Evolutionary conservation across 169 alveolate genomes (phyloP).

Genomic region (Plasmodium vinckei): DNA sequence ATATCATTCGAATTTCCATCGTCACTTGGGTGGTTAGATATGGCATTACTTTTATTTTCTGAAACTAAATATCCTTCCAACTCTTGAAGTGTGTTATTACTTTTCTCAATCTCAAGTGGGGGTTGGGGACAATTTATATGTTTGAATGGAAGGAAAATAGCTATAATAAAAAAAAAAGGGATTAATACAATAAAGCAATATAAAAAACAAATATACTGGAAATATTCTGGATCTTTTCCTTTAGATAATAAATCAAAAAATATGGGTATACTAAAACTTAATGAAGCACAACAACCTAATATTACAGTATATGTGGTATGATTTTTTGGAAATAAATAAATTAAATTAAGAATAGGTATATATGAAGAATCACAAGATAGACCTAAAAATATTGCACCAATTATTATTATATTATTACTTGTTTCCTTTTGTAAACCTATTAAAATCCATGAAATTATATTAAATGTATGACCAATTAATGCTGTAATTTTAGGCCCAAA

Average conservation of each 20-base stretch:
- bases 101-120: neutral
- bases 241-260: slow-evolving; percentile 49
- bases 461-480: slow-evolving; percentile 78
- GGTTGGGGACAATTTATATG: slow-evolving; percentile 2
- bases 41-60: neutral
- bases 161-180: slow-evolving; percentile 39
- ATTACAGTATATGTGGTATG: slow-evolving; percentile 69
- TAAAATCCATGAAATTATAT: slow-evolving; percentile 78
- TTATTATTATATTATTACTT: slow-evolving; percentile 36
- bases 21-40: neutral
- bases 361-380: slow-evolving; percentile 58
- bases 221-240: slow-evolving; percentile 18
- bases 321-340: slow-evolving; percentile 54
- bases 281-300: slow-evolving; percentile 68
- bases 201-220: slow-evolving; percentile 35
- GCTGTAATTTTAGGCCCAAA: slow-evolving; percentile 80
- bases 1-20: too few relatives aligned
- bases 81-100: slow-evolving; percentile 30
- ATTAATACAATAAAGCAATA: slow-evolving; percentile 46
- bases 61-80: slow-evolving; percentile 40
- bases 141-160: slow-evolving; percentile 31
- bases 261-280: slow-evolving; percentile 65
- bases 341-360: slow-evolving; percentile 53
- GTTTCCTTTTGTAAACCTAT: slow-evolving; percentile 57
- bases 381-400: slow-evolving; percentile 48